Evolutionary conservation across 2,329 filamentous ascomycete genomes (phyloP), one percentile per base, ranked within the genome.

Genomic region (Alternaria infectoria): DNA sequence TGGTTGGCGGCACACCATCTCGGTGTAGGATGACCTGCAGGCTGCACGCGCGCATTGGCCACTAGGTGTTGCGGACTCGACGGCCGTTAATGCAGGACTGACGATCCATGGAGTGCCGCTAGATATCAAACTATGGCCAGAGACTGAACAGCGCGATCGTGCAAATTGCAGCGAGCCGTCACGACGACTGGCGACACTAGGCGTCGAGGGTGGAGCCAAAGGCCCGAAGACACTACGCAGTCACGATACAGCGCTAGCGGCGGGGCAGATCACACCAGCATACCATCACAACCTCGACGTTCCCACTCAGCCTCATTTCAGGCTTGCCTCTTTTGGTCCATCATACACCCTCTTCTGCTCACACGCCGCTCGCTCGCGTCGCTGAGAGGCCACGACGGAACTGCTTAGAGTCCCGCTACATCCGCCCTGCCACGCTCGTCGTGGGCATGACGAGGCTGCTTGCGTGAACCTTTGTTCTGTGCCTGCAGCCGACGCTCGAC

Each of bases 21-120:
- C 66, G 60, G 64, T 60, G 68, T 58, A 54, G 44, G 69, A 74
- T 74, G 72, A 75, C 70, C 69, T 76, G 74, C 72, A 72, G 60
- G 59, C 56, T 59, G 61, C 66, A 68, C 69, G 71, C 69, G 66
- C 63, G 70, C 65, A 67, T 67, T 68, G 73, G 67, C 71, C 69
- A 73, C 70, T 67, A 52, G 66, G 71, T 66, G 56, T 62, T 69
- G 71, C 69, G 65, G 70, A 67, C 65, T 69, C 63, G 64, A 66
- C 69, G 63, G 66, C 67, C 68, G 67, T 73, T 73, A 63, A 70
- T 77, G 75, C 76, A 78, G 71, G 69, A 67, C 68, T 67, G 75
- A 66, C 69, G 77, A 77, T 78, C 74, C 63, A 61, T 62, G 57
- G 55, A 58, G 65, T 61, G 57, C 62, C 62, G 64, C 65, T 64